phyloP scores from a whole-genome alignment of 2,329 filamentous ascomycete species.

The Sarocladium brachiariae region DNA sequence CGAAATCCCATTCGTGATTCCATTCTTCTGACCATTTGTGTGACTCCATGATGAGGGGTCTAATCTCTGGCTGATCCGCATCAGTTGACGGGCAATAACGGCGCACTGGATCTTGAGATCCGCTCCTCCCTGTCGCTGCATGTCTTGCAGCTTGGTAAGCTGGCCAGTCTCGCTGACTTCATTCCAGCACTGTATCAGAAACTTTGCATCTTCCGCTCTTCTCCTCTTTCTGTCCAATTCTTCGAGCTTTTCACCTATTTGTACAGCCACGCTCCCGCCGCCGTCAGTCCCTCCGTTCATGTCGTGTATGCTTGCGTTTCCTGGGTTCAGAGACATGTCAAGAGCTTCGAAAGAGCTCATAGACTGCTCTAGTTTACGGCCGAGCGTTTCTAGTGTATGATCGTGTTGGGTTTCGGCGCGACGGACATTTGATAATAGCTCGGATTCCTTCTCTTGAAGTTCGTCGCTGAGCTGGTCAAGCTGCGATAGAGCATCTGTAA shows the following conservation, averaged over 20 bases:
- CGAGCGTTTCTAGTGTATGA: slow-evolving; percentile 79
- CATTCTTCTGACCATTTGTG: slow-evolving; percentile 47
- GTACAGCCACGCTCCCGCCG: slow-evolving; percentile 84
- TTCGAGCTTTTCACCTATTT: slow-evolving; percentile 89
- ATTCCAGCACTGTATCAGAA: slow-evolving; percentile 93
- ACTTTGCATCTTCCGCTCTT: slow-evolving; percentile 86
- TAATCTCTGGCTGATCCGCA: slow-evolving; percentile 87
- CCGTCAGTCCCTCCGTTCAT: slow-evolving; percentile 34
- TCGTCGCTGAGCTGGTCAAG: slow-evolving; percentile 71
- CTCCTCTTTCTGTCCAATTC: slow-evolving; percentile 89
- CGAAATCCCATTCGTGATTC: slow-evolving; percentile 39
- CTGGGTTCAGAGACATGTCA: slow-evolving; percentile 71
- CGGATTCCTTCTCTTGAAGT: slow-evolving; percentile 83
- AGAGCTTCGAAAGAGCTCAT: slow-evolving; percentile 88
- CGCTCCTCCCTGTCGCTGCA: slow-evolving; percentile 74
- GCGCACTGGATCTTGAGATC: slow-evolving; percentile 94
- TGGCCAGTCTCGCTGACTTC: slow-evolving; percentile 89
- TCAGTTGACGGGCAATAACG: slow-evolving; percentile 84
- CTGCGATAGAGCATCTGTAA: slow-evolving; percentile 55
- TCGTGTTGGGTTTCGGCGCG: slow-evolving; percentile 89
- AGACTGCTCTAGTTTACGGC: slow-evolving; percentile 83
- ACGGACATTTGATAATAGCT: slow-evolving; percentile 81
- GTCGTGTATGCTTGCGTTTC: slow-evolving; percentile 31
- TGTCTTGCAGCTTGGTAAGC: slow-evolving; percentile 79
- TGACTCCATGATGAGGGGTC: slow-evolving; percentile 70